Evolutionary conservation across 1,284 basidiomycete genomes (phyloP).

Genomic region (Coriolopsis trogii): DNA sequence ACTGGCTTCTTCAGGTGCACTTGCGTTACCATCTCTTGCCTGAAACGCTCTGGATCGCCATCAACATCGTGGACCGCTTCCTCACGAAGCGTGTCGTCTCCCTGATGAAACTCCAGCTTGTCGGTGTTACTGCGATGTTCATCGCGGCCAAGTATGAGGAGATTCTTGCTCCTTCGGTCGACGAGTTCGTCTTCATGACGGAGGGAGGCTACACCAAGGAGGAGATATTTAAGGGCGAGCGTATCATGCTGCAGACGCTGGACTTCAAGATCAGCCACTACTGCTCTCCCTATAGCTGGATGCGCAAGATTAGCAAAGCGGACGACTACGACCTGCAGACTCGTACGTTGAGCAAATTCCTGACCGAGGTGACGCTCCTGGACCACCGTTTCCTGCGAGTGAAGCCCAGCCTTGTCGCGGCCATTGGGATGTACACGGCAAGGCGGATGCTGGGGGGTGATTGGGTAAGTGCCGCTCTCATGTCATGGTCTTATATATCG

Average conservation of each 20-base stretch:
- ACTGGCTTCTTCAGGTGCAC: constrained; percentile 99
- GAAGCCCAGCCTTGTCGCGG: constrained; percentile 95
- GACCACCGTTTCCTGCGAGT: constrained; percentile 94
- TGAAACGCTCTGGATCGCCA: constrained; percentile 97
- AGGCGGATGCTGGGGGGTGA: constrained; percentile 89
- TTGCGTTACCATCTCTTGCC: constrained; percentile 96
- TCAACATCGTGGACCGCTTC: constrained; percentile 98
- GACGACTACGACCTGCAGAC: constrained; percentile 99
- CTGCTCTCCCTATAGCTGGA: constrained; percentile 99
- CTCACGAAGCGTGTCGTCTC: constrained; percentile 92
- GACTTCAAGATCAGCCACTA: constrained; percentile 97
- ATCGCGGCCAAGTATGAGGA: constrained; percentile 99
- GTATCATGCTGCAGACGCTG: constrained; percentile 92
- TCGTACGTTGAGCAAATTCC: constrained; percentile 94
- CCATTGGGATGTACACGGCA: constrained; percentile 96
- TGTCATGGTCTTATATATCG: constrained; percentile 22
- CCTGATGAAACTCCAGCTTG: constrained; percentile 94
- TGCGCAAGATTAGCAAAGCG: constrained; percentile 97
- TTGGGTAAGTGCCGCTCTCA: constrained; percentile 73
- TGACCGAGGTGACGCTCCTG: constrained; percentile 95
- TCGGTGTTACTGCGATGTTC: constrained; percentile 97
- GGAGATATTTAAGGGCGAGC: constrained; percentile 97
- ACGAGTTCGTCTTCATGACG: constrained; percentile 98
- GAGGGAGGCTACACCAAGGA: constrained; percentile 93
- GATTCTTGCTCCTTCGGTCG: constrained; percentile 91